Evolutionary conservation across 1,284 basidiomycete species (phyloP).

Genomic region (Trametes versicolor): DNA sequence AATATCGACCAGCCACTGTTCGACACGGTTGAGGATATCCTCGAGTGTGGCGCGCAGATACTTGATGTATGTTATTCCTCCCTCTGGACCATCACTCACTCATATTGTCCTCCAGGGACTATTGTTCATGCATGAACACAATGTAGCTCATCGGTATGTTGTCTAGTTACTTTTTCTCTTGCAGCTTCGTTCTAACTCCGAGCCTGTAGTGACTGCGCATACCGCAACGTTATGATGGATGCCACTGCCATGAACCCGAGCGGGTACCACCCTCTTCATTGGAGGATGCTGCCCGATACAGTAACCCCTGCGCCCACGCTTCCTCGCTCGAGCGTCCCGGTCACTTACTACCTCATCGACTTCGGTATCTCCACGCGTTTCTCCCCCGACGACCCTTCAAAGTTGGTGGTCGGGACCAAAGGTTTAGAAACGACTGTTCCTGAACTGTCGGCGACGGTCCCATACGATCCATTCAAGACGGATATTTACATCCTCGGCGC

Average conservation of each 20-base stretch:
- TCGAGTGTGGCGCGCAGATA: constrained; percentile 40
- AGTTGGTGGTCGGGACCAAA: constrained; percentile 13
- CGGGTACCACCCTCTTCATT: constrained; percentile 37
- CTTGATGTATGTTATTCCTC: constrained; percentile 35
- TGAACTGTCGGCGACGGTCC: constrained; percentile 38
- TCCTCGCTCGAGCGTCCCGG: constrained; percentile 14
- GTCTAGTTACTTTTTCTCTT: too few relatives aligned
- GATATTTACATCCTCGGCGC: constrained; percentile 43
- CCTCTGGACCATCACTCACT: too few relatives aligned
- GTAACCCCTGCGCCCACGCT: constrained; percentile 1
- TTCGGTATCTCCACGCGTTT: constrained; percentile 38
- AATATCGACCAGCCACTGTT: constrained; percentile 37
- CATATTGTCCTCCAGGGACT: background rate
- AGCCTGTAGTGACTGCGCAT: constrained; percentile 34
- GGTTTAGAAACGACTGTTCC: constrained; percentile 41
- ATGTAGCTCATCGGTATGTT: constrained; percentile 4
- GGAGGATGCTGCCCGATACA: constrained; percentile 20
- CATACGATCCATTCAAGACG: constrained; percentile 45
- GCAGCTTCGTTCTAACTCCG: background rate
- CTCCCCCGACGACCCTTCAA: constrained; percentile 4
- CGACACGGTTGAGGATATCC: constrained; percentile 34
- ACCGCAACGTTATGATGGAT: constrained; percentile 43
- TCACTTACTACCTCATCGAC: constrained; percentile 43
- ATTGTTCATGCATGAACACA: background rate
- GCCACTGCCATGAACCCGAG: constrained; percentile 35